Evolutionary conservation across 2,329 filamentous ascomycete genomes (phyloP).

Genomic region (Xylaria multiplex): DNA sequence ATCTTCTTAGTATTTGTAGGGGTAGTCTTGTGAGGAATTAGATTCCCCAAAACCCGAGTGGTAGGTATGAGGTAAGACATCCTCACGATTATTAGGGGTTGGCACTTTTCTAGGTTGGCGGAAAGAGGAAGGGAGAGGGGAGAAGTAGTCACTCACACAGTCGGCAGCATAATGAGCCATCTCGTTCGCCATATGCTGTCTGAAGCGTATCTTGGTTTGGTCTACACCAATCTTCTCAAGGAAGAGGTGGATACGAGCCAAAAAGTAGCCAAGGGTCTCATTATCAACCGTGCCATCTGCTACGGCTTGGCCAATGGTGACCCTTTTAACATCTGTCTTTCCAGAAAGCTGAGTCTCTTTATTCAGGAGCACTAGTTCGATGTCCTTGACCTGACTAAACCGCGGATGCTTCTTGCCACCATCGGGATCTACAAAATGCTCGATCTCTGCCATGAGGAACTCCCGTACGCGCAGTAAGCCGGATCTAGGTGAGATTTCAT

Average conservation of each 20-base stretch:
- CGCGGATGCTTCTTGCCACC: slow-evolving; percentile 93
- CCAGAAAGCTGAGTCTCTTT: slow-evolving; percentile 86
- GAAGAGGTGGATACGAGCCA: slow-evolving; percentile 93
- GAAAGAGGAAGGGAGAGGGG: no score
- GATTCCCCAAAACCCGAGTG: neutral
- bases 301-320: slow-evolving; percentile 88
- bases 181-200: slow-evolving; percentile 81
- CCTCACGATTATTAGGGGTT: neutral
- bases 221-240: slow-evolving; percentile 89
- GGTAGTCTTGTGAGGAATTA: neutral
- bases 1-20: neutral
- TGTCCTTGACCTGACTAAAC: slow-evolving; percentile 84
- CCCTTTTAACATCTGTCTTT: slow-evolving; percentile 77
- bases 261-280: slow-evolving; percentile 97
- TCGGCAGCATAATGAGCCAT: slow-evolving; percentile 89
- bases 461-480: slow-evolving; percentile 94
- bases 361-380: slow-evolving; percentile 86
- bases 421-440: slow-evolving; percentile 94
- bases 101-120: no score
- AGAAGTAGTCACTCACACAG: slow-evolving; percentile 60
- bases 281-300: slow-evolving; percentile 87
- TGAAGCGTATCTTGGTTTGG: slow-evolving; percentile 87
- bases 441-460: slow-evolving; percentile 98
- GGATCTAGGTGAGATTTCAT: slow-evolving; percentile 93
- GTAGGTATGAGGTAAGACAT: neutral